These are phyloP conservation scores for Penicillium cosmopolitanum DNA, from an alignment of 495 filamentous ascomycete genomes.

Conservation along the genomic window DNA sequence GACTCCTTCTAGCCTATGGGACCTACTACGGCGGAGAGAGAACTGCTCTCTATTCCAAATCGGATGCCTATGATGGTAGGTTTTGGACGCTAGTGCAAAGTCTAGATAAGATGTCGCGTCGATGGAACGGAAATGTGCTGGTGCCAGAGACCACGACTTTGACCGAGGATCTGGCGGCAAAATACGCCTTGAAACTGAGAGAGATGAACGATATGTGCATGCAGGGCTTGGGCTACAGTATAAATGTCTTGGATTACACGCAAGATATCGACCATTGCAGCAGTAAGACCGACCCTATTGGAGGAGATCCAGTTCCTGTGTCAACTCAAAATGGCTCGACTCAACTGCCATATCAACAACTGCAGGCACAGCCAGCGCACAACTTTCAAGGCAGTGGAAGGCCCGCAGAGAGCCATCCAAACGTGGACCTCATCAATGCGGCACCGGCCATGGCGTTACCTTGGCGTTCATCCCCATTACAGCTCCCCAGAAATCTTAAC, in stretches of 20 bases:
- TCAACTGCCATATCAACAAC: not conserved
- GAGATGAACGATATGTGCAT: constrained; percentile 5
- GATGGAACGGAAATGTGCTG: not conserved
- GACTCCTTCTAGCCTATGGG: constrained; percentile 37
- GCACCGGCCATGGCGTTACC: not conserved
- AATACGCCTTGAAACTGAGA: not conserved
- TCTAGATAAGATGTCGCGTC: not conserved
- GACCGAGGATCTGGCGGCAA: not conserved
- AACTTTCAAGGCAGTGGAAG: not conserved
- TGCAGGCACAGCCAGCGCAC: not conserved
- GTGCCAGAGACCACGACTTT: not conserved
- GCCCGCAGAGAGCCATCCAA: not conserved
- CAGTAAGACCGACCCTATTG: constrained; percentile 7
- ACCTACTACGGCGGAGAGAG: not conserved
- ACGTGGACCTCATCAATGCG: not conserved
- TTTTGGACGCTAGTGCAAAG: not conserved
- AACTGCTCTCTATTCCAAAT: not conserved
- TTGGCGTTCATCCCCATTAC: not conserved
- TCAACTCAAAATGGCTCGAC: not conserved
- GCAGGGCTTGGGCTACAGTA: constrained; percentile 8
- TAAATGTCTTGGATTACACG: constrained; percentile 8
- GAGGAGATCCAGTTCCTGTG: not conserved
- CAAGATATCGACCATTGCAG: constrained; percentile 12
- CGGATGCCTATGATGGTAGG: constrained; percentile 14
- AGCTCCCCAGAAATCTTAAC: not conserved